Evolutionary conservation across 176 grass and related monocot species (phyloP), one percentile per base, ranked within the genome.

Genomic region (Zea luxurians): DNA sequence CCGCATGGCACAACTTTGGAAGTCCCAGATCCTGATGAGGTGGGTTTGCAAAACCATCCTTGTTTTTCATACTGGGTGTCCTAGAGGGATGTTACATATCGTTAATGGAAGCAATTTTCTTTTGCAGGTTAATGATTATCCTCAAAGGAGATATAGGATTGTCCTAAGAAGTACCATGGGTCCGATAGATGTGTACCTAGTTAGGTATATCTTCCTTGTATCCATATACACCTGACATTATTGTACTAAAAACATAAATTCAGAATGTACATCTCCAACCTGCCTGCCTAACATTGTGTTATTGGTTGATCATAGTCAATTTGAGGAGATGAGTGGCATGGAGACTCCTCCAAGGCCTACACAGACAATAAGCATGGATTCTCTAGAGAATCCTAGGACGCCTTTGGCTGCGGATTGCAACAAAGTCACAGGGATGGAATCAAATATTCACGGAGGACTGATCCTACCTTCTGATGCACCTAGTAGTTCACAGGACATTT

Each of bases 1-100:
- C 94, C 94, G 43, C 89, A 93, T 83, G 94, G 88, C 77, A 97
- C 94, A 79, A 97, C 94, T 73, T 83, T 97, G 73, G 94, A 97
- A 77, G 91, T 97, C 66, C 94, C 94, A 79, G 94, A 97, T 83
- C 91, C 91, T 45, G 79, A 93, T 77, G 87, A 97, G 89, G 94
- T 91, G 54, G 36, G 57, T 75, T 1, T 64, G 61, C 70, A 70
- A 80, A 74, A 68, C 4, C n/a, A 76, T 76, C 11, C 68, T n/a
- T 79, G 6, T 65, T 65, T 81, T 11, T 49, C 16, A 71, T 36
- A 45, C 15, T 52, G 21, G 46, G 13, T 10, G 64, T 35, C 34
- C 35, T 60, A 37, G 48, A 41, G 55, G 58, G 35, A 67, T 52
- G 35, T 42, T 77, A 37, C 18, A 18, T 81, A 50, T 66, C 44